phyloP scores from a whole-genome alignment of 2,329 filamentous ascomycete species.

The Eurotiales sp. region DNA sequence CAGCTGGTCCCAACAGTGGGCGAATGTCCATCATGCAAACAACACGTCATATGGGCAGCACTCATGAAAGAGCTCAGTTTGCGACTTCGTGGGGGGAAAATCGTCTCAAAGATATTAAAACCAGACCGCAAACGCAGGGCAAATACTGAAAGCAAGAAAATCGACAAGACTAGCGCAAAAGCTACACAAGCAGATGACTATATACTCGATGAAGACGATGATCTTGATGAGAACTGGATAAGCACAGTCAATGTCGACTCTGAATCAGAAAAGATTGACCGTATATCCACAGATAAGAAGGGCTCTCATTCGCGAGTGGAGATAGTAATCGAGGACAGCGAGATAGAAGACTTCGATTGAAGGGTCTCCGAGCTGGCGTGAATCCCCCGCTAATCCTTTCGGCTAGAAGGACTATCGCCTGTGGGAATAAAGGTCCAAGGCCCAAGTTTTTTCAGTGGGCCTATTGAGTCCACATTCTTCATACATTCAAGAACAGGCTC shows the following conservation, averaged over 20 bases:
- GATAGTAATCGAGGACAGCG: conserved; percentile 41
- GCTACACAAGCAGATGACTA: conserved; percentile 1
- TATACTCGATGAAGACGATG: conserved; percentile 11
- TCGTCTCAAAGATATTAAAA: conserved; percentile 62
- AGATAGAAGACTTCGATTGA: conserved; percentile 10
- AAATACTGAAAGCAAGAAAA: conserved; percentile 11
- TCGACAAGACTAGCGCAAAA: not conserved
- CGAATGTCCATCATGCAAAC: conserved; percentile 66
- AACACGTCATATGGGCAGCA: conserved; percentile 64
- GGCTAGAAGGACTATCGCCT: conserved; percentile 11
- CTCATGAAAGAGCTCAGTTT: conserved; percentile 81
- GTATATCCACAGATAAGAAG: conserved; percentile 12
- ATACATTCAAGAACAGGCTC: conserved; percentile 27
- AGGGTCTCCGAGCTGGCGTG: not conserved
- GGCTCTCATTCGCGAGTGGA: conserved; percentile 25
- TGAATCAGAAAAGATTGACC: conserved; percentile 23
- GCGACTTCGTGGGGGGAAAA: conserved; percentile 65
- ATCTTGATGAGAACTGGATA: conserved; percentile 33
- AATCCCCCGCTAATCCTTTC: not conserved
- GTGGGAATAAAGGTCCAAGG: conserved; percentile 23
- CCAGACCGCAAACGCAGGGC: conserved; percentile 45
- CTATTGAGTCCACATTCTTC: conserved; percentile 28
- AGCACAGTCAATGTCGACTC: conserved; percentile 25
- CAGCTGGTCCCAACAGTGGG: conserved; percentile 65
- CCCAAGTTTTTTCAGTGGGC: conserved; percentile 33